Evolutionary conservation across 2,329 filamentous ascomycete species (phyloP).

Genomic region (Cercospora zeina): DNA sequence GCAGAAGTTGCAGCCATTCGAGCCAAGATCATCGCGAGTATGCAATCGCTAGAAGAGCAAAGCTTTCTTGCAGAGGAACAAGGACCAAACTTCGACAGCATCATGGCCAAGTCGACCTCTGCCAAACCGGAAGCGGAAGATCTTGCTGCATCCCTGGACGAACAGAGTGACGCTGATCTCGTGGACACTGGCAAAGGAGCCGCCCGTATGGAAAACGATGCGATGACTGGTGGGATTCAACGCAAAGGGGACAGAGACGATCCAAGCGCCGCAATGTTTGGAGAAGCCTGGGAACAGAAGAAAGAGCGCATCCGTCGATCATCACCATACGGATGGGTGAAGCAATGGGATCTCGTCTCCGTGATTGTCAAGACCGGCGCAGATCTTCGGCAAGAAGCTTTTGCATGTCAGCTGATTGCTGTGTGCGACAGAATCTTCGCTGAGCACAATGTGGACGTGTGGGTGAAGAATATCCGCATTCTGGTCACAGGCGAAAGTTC

Average conservation of each 20-base stretch:
- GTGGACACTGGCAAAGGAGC: constrained; percentile 69
- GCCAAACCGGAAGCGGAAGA: constrained; percentile 54
- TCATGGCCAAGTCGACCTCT: constrained; percentile 71
- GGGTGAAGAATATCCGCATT: constrained; percentile 86
- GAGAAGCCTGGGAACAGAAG: constrained; percentile 81
- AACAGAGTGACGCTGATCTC: constrained; percentile 45
- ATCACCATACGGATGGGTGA: constrained; percentile 84
- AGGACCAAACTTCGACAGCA: constrained; percentile 75
- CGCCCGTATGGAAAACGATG: constrained; percentile 84
- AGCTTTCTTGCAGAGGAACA: constrained; percentile 76
- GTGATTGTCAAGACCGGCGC: constrained; percentile 84
- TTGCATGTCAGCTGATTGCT: constrained; percentile 79
- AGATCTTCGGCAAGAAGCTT: constrained; percentile 77
- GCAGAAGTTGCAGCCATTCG: constrained; percentile 81
- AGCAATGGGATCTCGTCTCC: constrained; percentile 83
- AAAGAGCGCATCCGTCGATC: constrained; percentile 80
- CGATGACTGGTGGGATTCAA: constrained; percentile 80
- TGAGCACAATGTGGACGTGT: constrained; percentile 73
- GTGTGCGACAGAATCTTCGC: constrained; percentile 81
- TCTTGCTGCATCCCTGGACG: constrained; percentile 42
- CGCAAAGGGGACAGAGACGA: constrained; percentile 80
- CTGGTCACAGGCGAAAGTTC: constrained; percentile 82
- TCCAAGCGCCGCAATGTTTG: constrained; percentile 81
- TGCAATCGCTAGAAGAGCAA: constrained; percentile 84
- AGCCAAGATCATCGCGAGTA: constrained; percentile 84